A percentile compares a stretch with the other conserved stretches of the same genome.
Conservation (phyloP, 305 asterid species). For the Vinca major region DNA sequence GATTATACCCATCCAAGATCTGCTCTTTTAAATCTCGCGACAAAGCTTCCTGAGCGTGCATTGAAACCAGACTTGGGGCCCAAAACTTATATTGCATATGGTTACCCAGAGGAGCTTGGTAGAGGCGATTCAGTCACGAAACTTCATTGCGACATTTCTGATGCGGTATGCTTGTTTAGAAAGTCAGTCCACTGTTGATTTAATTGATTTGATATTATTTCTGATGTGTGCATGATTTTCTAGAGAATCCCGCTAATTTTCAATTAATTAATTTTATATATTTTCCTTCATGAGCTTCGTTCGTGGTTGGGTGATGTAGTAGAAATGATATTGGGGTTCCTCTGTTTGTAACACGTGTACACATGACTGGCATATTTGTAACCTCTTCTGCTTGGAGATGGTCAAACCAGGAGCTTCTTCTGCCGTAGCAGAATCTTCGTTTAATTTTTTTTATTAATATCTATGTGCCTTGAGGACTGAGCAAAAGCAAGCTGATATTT, state of each 20-base stretch:
- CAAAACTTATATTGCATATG: slow-evolving; percentile 70
- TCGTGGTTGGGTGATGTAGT: background rate
- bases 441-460: background rate
- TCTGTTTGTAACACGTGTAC: background rate
- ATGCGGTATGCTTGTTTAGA: slow-evolving; percentile 41
- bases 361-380: background rate
- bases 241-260: background rate
- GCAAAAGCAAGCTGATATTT: slow-evolving; percentile 5
- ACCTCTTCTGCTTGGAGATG: background rate
- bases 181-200: background rate
- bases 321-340: background rate
- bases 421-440: background rate
- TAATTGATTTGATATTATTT: slow-evolving; percentile 18
- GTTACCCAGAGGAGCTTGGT: slow-evolving; percentile 57
- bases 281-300: background rate
- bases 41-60: slow-evolving; percentile 65
- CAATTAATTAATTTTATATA: background rate
- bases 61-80: slow-evolving; percentile 86
- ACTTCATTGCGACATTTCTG: slow-evolving; percentile 73
- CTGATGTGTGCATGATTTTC: slow-evolving; percentile 49
- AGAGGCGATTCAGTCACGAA: slow-evolving; percentile 76
- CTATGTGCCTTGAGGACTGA: background rate
- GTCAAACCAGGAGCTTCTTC: background rate
- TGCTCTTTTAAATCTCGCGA: slow-evolving; percentile 60
- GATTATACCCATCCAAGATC: slow-evolving; percentile 61